phyloP scores from a whole-genome alignment of 169 alveolate species.

The Besnoitia besnoiti region DNA sequence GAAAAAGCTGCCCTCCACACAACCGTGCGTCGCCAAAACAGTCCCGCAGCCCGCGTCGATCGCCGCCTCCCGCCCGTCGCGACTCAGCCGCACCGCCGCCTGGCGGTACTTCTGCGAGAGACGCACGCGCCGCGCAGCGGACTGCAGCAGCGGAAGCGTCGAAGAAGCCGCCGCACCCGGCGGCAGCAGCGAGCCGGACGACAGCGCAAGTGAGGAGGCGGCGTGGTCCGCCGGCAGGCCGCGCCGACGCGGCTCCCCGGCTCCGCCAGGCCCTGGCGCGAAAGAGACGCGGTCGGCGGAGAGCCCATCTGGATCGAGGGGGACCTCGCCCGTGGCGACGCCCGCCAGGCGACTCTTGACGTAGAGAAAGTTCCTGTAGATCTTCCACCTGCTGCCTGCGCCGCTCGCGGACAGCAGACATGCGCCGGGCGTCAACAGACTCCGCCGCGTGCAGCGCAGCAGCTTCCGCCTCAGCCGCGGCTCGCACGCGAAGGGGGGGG shows the following conservation, averaged over 20 bases:
- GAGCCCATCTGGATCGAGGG: conserved; percentile 63
- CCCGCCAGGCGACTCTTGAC: conserved; percentile 39
- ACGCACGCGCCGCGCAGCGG: conserved; percentile 63
- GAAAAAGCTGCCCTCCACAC: conserved; percentile 39
- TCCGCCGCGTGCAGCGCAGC: not conserved
- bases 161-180: conserved; percentile 19
- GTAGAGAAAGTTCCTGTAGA: not conserved
- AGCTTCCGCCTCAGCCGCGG: not conserved
- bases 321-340: conserved; percentile 53
- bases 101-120: conserved; percentile 65
- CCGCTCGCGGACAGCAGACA: conserved; percentile 22
- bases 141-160: conserved; percentile 61
- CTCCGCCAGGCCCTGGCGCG: not conserved
- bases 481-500: not conserved
- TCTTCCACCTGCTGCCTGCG: conserved; percentile 11
- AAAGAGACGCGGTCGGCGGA: not conserved
- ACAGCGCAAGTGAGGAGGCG: not conserved
- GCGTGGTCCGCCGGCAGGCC: too few species aligned
- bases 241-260: not conserved
- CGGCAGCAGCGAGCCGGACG: not conserved
- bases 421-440: not conserved
- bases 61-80: conserved; percentile 5
- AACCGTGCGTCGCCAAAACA: conserved; percentile 63
- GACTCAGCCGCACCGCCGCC: conserved; percentile 54
- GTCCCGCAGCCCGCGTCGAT: conserved; percentile 57